phyloP scores from a whole-genome alignment of 2,329 filamentous ascomycete species.

The Sporothrix dimorphospora region DNA sequence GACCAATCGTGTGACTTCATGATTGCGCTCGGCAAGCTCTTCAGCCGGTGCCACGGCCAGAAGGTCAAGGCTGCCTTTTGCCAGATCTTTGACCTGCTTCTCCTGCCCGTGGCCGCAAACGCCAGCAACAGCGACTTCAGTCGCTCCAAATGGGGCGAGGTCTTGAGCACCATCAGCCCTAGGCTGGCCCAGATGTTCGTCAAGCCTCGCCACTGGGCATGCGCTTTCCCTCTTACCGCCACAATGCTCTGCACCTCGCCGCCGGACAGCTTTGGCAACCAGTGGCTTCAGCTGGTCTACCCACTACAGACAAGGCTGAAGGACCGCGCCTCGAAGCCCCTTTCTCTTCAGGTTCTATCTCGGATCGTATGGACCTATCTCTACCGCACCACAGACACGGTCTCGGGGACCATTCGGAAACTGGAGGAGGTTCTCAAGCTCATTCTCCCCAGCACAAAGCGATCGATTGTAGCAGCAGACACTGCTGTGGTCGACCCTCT shows the following conservation, averaged over 20 bases:
- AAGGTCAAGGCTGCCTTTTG: constrained; percentile 94
- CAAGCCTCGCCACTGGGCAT: constrained; percentile 90
- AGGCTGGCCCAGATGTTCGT: constrained; percentile 81
- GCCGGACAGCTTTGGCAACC: constrained; percentile 77
- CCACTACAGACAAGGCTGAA: constrained; percentile 81
- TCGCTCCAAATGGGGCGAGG: constrained; percentile 82
- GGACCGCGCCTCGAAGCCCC: constrained; percentile 75
- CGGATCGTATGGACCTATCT: constrained; percentile 93
- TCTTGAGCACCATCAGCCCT: constrained; percentile 76
- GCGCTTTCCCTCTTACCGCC: constrained; percentile 85
- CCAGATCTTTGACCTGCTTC: constrained; percentile 81
- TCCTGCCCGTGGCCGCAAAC: constrained; percentile 84
- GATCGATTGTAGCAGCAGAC: constrained; percentile 81
- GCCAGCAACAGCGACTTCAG: constrained; percentile 76
- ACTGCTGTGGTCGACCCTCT: constrained; percentile 82
- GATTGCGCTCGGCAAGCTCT: constrained; percentile 77
- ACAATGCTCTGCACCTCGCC: constrained; percentile 87
- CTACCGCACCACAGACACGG: constrained; percentile 76
- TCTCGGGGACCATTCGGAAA: constrained; percentile 70
- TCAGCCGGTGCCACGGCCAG: constrained; percentile 82
- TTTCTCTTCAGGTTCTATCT: constrained; percentile 87
- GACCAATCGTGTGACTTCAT: constrained; percentile 88
- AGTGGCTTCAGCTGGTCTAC: constrained; percentile 83
- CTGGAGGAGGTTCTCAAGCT: constrained; percentile 88
- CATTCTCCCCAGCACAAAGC: constrained; percentile 78